These are phyloP conservation scores for Citrus cavaleriei DNA, from an alignment of 345 rosid species.

Conservation along the genomic window DNA sequence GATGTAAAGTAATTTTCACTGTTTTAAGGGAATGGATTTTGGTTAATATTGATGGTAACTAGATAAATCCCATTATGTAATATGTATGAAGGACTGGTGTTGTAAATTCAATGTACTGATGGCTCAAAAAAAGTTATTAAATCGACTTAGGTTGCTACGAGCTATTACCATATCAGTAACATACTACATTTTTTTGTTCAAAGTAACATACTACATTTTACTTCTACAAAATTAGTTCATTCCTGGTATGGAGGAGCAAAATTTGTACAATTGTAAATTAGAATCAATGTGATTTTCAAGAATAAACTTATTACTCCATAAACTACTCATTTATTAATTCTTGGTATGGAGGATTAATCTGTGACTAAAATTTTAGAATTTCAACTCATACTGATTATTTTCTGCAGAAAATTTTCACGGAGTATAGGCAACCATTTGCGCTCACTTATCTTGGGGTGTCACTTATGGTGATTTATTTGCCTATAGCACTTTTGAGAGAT, in stretches of 20 bases:
- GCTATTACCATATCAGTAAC: not conserved
- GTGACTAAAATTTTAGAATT: not conserved
- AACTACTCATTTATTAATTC: too few relatives aligned
- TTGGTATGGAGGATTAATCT: too few relatives aligned
- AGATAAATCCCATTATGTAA: too few relatives aligned
- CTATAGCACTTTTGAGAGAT: constrained; percentile 43
- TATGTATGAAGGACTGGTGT: too few relatives aligned
- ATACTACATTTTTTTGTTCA: not conserved
- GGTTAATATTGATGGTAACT: too few relatives aligned
- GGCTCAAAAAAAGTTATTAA: too few relatives aligned
- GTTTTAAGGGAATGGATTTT: not conserved
- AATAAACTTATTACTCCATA: too few relatives aligned
- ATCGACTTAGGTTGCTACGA: too few relatives aligned
- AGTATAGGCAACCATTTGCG: constrained; percentile 60
- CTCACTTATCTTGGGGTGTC: constrained; percentile 61
- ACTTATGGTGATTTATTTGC: constrained; percentile 59
- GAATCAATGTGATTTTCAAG: not conserved
- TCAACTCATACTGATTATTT: not conserved
- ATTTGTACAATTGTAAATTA: not conserved
- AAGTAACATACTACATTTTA: not conserved
- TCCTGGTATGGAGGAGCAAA: not conserved
- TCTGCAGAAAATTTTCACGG: constrained; percentile 47
- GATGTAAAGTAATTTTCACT: not conserved
- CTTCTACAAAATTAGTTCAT: not conserved
- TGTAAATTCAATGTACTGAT: too few relatives aligned